phyloP scores from a whole-genome alignment of 108 stramenopile species.

The Cyclostephanos invisitatus region DNA sequence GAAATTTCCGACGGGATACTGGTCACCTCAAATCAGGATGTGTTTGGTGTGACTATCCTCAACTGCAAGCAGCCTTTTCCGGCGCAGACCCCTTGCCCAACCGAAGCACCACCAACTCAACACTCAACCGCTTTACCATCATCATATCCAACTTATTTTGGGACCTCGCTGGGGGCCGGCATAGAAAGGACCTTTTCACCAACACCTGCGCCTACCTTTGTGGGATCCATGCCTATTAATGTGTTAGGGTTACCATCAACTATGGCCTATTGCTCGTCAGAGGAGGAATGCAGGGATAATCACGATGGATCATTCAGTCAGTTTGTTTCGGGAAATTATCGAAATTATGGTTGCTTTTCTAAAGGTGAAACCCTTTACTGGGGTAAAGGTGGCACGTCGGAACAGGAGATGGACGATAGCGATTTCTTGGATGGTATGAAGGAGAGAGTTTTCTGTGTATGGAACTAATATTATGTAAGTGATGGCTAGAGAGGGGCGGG shows the following conservation, averaged over 20 bases:
- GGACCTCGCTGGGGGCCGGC: neutral
- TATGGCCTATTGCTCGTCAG: neutral
- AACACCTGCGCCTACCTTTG: no score
- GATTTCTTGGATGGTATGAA: neutral
- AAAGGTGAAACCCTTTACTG: constrained; percentile 3
- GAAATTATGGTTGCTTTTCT: constrained; percentile 4
- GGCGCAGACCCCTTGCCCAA: neutral
- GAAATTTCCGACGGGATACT: constrained; percentile 19
- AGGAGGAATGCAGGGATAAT: constrained; percentile 1
- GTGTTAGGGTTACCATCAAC: no score
- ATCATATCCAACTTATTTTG: neutral
- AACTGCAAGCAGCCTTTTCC: constrained; percentile 19
- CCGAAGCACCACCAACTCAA: neutral
- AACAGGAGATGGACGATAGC: neutral
- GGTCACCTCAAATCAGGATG: constrained; percentile 15
- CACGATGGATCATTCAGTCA: neutral
- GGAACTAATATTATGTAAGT: no score
- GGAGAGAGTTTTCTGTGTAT: neutral
- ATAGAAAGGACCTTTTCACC: no score
- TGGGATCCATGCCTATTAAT: no score
- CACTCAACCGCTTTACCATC: neutral
- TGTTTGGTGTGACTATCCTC: constrained; percentile 7
- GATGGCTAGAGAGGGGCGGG: no score
- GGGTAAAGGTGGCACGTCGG: constrained; percentile 9
- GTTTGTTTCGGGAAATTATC: constrained; percentile 8